These are phyloP conservation scores for Leccinum longicurvipes DNA, from an alignment of 768 basidiomycete species.

Conservation along the genomic window DNA sequence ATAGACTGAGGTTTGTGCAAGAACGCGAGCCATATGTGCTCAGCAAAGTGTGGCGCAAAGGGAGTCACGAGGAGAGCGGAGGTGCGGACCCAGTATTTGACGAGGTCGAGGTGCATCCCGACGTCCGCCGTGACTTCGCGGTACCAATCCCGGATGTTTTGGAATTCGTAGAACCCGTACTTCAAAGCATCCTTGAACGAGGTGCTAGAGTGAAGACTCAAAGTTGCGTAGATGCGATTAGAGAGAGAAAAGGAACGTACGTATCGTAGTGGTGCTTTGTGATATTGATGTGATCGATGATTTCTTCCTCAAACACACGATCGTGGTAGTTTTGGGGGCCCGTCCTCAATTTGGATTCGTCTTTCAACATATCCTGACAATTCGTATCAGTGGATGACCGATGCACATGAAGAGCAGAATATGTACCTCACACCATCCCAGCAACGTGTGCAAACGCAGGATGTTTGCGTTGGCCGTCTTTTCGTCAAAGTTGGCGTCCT, in stretches of 20 bases:
- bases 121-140: constrained; percentile 84
- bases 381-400: background rate
- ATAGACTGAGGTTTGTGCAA: constrained; percentile 73
- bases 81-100: constrained; percentile 77
- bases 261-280: constrained; percentile 78
- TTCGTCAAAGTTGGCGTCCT: constrained; percentile 99
- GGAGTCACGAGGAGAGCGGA: constrained; percentile 74
- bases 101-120: constrained; percentile 89
- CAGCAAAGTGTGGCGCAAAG: too few relatives aligned
- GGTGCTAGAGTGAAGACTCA: constrained; percentile 47
- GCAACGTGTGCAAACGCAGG: constrained; percentile 83
- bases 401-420: background rate
- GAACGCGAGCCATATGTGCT: constrained; percentile 73
- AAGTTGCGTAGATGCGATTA: background rate
- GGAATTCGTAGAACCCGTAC: constrained; percentile 93
- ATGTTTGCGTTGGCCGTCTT: constrained; percentile 98
- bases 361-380: constrained; percentile 73
- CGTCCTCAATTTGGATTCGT: constrained; percentile 64
- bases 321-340: constrained; percentile 79
- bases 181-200: constrained; percentile 96
- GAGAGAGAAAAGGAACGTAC: constrained; percentile 46
- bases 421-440: constrained; percentile 87
- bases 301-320: constrained; percentile 76
- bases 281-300: constrained; percentile 78
- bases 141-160: constrained; percentile 92